These are phyloP conservation scores for Aspergillus pseudotamarii DNA, from an alignment of 2,329 filamentous ascomycete genomes.

Conservation along the genomic window DNA sequence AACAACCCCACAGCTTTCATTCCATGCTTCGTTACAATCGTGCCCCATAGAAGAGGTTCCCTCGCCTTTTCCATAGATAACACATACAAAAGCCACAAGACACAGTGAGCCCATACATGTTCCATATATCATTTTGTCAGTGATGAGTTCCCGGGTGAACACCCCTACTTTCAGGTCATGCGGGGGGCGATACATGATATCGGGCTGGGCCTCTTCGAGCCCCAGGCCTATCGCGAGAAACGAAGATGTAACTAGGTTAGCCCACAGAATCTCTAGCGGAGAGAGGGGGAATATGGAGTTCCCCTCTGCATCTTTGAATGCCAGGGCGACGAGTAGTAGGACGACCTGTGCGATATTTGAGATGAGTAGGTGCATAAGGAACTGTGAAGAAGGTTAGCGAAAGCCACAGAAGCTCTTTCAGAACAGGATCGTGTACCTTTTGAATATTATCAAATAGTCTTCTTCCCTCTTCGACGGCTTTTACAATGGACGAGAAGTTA, in stretches of 20 bases:
- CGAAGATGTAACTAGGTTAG: conserved; percentile 86
- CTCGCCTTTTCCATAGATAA: conserved; percentile 40
- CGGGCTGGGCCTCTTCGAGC: conserved; percentile 71
- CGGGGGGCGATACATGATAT: conserved; percentile 79
- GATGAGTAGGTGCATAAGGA: conserved; percentile 75
- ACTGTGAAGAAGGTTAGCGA: conserved; percentile 47
- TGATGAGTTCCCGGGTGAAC: conserved; percentile 45
- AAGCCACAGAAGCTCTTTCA: neutral
- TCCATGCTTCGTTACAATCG: conserved; percentile 57
- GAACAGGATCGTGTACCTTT: conserved; percentile 49
- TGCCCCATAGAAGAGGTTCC: conserved; percentile 54
- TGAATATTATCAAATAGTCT: conserved; percentile 89
- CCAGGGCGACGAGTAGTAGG: conserved; percentile 76
- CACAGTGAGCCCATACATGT: conserved; percentile 51
- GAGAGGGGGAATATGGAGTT: conserved; percentile 83
- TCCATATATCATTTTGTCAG: conserved; percentile 47
- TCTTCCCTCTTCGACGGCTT: conserved; percentile 79
- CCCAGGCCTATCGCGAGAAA: conserved; percentile 86
- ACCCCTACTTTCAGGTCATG: conserved; percentile 57
- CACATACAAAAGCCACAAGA: conserved; percentile 41
- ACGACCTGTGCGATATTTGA: conserved; percentile 85
- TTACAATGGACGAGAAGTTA: conserved; percentile 84
- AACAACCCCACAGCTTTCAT: conserved; percentile 53
- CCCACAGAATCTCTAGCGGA: conserved; percentile 85
- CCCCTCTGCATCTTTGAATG: conserved; percentile 70